Conservation (phyloP, 768 basidiomycete species). For the Cytidiella melzeri region DNA sequence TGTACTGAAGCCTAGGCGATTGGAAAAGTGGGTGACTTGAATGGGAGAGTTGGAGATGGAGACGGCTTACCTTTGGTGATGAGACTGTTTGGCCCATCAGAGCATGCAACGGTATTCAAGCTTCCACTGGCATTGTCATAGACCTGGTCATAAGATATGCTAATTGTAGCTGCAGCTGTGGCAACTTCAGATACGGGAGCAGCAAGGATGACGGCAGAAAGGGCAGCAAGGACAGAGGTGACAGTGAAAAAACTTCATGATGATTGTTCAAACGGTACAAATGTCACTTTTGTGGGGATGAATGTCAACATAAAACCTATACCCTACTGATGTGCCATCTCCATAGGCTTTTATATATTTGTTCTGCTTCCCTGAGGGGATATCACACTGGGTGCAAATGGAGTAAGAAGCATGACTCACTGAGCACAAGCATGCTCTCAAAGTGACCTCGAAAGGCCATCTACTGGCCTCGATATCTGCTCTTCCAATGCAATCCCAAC, state of each 20-base stretch:
- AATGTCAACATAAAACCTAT: too few relatives aligned
- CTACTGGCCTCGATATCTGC: too few relatives aligned
- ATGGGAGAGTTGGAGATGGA: not conserved
- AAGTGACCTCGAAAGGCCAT: too few relatives aligned
- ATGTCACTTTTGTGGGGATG: too few relatives aligned
- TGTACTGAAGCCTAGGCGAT: slow-evolving; percentile 33
- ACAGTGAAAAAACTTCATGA: slow-evolving; percentile 19
- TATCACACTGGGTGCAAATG: too few relatives aligned
- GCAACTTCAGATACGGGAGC: slow-evolving; percentile 8
- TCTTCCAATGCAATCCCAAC: too few relatives aligned
- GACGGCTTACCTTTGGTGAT: slow-evolving; percentile 22
- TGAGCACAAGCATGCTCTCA: too few relatives aligned
- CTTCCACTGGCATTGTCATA: slow-evolving; percentile 42
- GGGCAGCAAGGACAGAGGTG: slow-evolving; percentile 18
- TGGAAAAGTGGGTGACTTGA: slow-evolving; percentile 2
- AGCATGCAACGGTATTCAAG: slow-evolving; percentile 42
- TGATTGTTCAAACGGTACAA: too few relatives aligned
- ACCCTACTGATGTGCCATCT: too few relatives aligned
- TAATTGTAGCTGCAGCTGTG: slow-evolving; percentile 11
- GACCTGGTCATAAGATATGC: slow-evolving; percentile 36
- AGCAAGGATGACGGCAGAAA: slow-evolving; percentile 19
- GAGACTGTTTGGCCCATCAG: slow-evolving; percentile 47
- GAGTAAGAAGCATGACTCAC: too few relatives aligned
- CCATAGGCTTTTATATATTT: too few relatives aligned
- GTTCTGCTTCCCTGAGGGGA: too few relatives aligned